Evolutionary conservation across 371 early-diverging fungal genomes (phyloP).

Genomic region (Choanephora cucurbitarum): DNA sequence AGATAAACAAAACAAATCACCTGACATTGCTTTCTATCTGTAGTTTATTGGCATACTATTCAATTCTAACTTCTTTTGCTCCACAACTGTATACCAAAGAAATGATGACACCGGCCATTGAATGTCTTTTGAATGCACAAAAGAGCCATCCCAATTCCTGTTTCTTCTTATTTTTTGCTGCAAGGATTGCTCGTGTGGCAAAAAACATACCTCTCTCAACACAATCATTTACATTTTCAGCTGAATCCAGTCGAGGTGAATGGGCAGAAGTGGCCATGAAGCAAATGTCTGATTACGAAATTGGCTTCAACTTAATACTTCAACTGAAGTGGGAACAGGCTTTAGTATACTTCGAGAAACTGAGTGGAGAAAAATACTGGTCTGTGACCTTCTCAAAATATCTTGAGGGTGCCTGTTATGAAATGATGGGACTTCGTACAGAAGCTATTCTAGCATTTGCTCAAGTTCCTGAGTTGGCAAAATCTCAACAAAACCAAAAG

Average conservation of each 20-base stretch:
- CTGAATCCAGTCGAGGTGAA: conserved; percentile 55
- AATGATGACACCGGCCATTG: conserved; percentile 51
- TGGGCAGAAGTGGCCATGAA: conserved; percentile 58
- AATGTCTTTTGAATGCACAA: conserved; percentile 59
- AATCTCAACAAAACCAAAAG: conserved; percentile 40
- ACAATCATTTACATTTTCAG: conserved; percentile 52
- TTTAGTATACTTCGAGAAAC: conserved; percentile 43
- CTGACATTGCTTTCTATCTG: not conserved
- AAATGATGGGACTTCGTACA: conserved; percentile 51
- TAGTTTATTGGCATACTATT: conserved; percentile 51
- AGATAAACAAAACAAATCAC: not conserved
- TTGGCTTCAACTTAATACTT: conserved; percentile 60
- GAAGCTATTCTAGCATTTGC: conserved; percentile 56
- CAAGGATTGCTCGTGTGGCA: conserved; percentile 55
- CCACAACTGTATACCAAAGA: conserved; percentile 46
- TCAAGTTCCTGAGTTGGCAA: conserved; percentile 41
- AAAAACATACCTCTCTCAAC: conserved; percentile 55
- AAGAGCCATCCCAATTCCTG: conserved; percentile 57
- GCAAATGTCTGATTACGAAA: conserved; percentile 60
- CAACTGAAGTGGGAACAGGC: conserved; percentile 58
- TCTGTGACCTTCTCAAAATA: conserved; percentile 62
- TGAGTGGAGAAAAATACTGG: conserved; percentile 61
- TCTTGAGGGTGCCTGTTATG: conserved; percentile 59
- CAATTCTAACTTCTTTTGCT: conserved; percentile 53
- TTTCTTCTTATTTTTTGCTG: conserved; percentile 62